A percentile compares a stretch with the other conserved stretches of the same genome.
Evolutionary conservation across 202 grass and related monocot genomes (phyloP).

Genomic region (Schoenoplectus tabernaemontani): DNA sequence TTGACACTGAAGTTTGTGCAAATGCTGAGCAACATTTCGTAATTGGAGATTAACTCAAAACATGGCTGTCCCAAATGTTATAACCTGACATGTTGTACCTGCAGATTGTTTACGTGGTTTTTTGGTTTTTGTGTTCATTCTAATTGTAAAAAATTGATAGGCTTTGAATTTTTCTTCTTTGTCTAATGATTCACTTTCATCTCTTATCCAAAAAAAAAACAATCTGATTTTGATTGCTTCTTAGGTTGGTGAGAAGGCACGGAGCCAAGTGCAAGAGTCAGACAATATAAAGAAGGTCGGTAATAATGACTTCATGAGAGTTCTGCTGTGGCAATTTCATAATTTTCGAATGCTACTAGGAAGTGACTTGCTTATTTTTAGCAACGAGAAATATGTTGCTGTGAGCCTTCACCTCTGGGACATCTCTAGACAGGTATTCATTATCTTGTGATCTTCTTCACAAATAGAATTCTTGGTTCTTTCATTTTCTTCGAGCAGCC

Average conservation of each 20-base stretch:
- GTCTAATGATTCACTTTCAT: not conserved
- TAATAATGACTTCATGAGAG: slow-evolving; percentile 82
- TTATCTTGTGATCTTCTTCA: not conserved
- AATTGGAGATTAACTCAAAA: not conserved
- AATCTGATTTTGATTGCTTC: not conserved
- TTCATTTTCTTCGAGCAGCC: not conserved
- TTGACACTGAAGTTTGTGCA: not conserved
- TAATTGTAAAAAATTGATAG: not conserved
- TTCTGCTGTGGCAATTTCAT: slow-evolving; percentile 92
- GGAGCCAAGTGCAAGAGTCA: slow-evolving; percentile 69
- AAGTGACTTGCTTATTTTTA: slow-evolving; percentile 93
- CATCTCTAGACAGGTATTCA: slow-evolving; percentile 70
- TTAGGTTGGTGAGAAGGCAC: slow-evolving; percentile 55
- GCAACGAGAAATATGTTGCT: slow-evolving; percentile 92
- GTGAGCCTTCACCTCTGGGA: slow-evolving; percentile 98
- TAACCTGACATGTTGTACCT: not conserved
- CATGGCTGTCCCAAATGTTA: not conserved
- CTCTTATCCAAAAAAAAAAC: not conserved
- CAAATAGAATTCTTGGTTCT: not conserved
- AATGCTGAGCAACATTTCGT: not conserved
- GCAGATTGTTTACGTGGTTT: not conserved
- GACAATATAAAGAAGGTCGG: slow-evolving; percentile 77
- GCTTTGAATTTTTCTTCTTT: not conserved
- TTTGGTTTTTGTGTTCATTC: not conserved
- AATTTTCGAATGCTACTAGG: slow-evolving; percentile 97